Conservation (phyloP, 2,329 filamentous ascomycete species). For the Fusarium humuli region DNA sequence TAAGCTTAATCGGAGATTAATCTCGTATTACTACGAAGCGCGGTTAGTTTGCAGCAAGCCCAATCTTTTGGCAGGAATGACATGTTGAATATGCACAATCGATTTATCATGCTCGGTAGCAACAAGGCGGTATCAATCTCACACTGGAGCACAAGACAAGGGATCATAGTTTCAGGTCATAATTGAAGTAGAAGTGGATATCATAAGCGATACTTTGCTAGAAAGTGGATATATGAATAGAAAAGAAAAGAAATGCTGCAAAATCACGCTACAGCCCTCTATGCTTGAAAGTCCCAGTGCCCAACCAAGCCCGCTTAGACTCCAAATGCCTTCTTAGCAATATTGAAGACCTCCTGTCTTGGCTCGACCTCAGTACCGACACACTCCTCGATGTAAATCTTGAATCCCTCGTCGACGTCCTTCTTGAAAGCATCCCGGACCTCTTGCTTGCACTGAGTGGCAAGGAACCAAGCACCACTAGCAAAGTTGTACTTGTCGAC, state of each 20-base stretch:
- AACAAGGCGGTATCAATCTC: neutral
- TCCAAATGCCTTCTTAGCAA: constrained; percentile 62
- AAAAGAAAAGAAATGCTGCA: neutral
- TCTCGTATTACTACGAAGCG: neutral
- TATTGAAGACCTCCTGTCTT: constrained; percentile 56
- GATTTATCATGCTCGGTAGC: neutral
- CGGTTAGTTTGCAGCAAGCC: neutral
- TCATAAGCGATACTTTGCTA: neutral
- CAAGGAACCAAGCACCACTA: constrained; percentile 64
- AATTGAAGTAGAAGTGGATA: neutral
- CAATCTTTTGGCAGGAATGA: neutral
- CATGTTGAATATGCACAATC: neutral
- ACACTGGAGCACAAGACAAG: neutral
- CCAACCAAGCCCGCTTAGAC: constrained; percentile 33
- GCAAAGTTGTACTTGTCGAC: constrained; percentile 66
- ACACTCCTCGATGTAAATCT: constrained; percentile 60
- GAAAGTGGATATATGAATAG: neutral
- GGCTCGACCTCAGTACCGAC: constrained; percentile 53
- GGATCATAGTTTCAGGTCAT: neutral
- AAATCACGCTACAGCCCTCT: neutral
- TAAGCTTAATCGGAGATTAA: neutral
- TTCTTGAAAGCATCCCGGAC: constrained; percentile 52
- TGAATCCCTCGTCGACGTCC: constrained; percentile 57
- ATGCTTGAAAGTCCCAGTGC: neutral
- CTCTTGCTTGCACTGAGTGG: constrained; percentile 55